These are phyloP conservation scores for Ascomycota sp. DNA, from an alignment of 2,329 filamentous ascomycete species.

Conservation along the genomic window DNA sequence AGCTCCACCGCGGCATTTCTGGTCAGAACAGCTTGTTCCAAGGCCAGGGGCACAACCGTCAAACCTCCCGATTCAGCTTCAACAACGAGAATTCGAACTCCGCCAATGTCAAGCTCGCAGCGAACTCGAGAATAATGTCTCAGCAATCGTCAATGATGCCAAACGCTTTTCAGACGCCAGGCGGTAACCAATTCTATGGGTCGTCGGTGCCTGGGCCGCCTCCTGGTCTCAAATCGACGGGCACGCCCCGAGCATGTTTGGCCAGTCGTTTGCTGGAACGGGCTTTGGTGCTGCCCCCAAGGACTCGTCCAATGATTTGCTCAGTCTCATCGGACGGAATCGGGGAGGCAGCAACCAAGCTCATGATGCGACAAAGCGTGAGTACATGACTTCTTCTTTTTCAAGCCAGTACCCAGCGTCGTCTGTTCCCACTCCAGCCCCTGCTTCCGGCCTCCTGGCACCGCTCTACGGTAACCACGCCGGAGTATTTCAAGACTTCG, in stretches of 20 bases:
- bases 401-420: slow-evolving; percentile 71
- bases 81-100: slow-evolving; percentile 46
- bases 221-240: slow-evolving; percentile 84
- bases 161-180: slow-evolving; percentile 35
- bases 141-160: slow-evolving; percentile 82
- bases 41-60: slow-evolving; percentile 51
- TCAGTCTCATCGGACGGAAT: slow-evolving; percentile 60
- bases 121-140: slow-evolving; percentile 61
- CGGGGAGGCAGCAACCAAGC: slow-evolving; percentile 47
- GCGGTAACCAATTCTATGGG: slow-evolving; percentile 55
- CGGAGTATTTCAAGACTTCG: slow-evolving; percentile 76
- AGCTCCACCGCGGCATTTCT: slow-evolving; percentile 37
- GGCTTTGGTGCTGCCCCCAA: slow-evolving; percentile 51
- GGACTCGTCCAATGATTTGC: slow-evolving; percentile 42
- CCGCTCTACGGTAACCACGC: slow-evolving; percentile 77
- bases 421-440: slow-evolving; percentile 63
- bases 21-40: slow-evolving; percentile 27
- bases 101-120: slow-evolving; percentile 52
- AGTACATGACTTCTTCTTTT: slow-evolving; percentile 90
- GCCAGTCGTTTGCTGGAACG: slow-evolving; percentile 63
- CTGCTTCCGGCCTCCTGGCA: slow-evolving; percentile 77
- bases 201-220: slow-evolving; percentile 80
- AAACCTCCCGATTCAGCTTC: slow-evolving; percentile 76
- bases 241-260: slow-evolving; percentile 92
- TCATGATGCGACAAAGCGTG: slow-evolving; percentile 87